Evolutionary conservation across 345 rosid genomes (phyloP).

Genomic region (Odontarrhena argentea): DNA sequence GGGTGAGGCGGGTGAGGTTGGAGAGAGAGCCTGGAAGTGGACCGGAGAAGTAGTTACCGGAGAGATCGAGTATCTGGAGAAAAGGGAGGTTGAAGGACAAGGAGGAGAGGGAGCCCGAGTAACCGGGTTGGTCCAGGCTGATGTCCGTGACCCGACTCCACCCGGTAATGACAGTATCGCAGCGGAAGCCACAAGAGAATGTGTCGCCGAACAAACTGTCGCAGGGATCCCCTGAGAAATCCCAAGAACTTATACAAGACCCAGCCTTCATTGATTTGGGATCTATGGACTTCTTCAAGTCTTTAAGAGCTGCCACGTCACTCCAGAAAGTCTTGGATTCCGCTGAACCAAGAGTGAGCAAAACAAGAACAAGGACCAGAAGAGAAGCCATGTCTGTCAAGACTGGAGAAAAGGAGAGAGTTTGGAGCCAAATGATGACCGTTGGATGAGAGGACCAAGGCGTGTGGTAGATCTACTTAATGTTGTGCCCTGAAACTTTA

Average conservation of each 20-base stretch:
- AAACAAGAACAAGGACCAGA: slow-evolving; percentile 24
- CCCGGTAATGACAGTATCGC: slow-evolving; percentile 55
- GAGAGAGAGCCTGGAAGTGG: slow-evolving; percentile 56
- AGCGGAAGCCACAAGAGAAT: slow-evolving; percentile 92
- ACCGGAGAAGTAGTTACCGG: slow-evolving; percentile 67
- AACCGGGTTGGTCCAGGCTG: slow-evolving; percentile 77
- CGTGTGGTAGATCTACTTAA: slow-evolving; percentile 27
- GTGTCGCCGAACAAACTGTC: slow-evolving; percentile 67
- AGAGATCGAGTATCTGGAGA: slow-evolving; percentile 64
- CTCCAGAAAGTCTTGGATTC: slow-evolving; percentile 63
- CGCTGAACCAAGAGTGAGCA: slow-evolving; percentile 13
- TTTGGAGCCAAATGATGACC: slow-evolving; percentile 13
- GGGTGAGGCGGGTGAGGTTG: slow-evolving; percentile 57
- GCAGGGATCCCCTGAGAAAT: slow-evolving; percentile 82
- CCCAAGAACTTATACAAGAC: slow-evolving; percentile 83
- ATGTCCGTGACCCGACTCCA: slow-evolving; percentile 70
- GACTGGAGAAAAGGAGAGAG: slow-evolving; percentile 24
- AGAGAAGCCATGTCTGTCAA: slow-evolving; percentile 29
- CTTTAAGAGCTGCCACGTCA: slow-evolving; percentile 55
- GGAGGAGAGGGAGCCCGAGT: slow-evolving; percentile 59
- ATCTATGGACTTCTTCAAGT: slow-evolving; percentile 54
- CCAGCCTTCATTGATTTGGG: slow-evolving; percentile 60
- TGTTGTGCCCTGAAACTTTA: slow-evolving; percentile 30
- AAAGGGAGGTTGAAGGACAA: slow-evolving; percentile 63
- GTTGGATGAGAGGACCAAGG: slow-evolving; percentile 32